Percentiles rank a stretch among this genome's conserved stretches.
These are phyloP conservation scores for Leishmania major DNA, from an alignment of 208 protist species.

Conservation along the genomic window DNA sequence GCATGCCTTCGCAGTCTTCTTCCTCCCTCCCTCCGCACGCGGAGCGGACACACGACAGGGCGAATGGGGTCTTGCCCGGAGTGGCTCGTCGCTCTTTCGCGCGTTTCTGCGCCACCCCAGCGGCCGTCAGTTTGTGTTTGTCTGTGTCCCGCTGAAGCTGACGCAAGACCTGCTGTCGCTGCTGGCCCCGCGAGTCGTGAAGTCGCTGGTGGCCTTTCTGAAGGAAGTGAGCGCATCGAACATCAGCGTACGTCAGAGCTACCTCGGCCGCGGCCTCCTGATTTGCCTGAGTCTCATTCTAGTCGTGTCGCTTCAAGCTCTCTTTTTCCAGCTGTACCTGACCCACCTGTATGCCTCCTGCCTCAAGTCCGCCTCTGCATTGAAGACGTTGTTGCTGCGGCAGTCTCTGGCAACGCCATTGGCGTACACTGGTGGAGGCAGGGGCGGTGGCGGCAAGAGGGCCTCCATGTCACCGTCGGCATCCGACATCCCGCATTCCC, in stretches of 20 bases:
- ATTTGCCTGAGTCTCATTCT: conserved; percentile 50
- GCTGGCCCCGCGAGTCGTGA: conserved; percentile 47
- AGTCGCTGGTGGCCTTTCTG: conserved; percentile 55
- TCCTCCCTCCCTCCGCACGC: conserved; percentile 30
- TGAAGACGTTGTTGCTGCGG: conserved; percentile 66
- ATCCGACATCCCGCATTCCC: conserved; percentile 9
- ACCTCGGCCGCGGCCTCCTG: conserved; percentile 44
- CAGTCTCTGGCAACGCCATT: conserved; percentile 51
- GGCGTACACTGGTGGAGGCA: conserved; percentile 29
- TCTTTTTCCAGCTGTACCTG: conserved; percentile 76
- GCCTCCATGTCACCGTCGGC: neutral
- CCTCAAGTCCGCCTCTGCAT: conserved; percentile 53
- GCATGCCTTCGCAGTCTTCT: conserved; percentile 46
- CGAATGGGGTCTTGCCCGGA: neutral
- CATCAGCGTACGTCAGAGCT: conserved; percentile 18
- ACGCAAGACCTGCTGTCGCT: conserved; percentile 55
- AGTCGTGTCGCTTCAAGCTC: conserved; percentile 48
- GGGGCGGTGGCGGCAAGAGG: neutral
- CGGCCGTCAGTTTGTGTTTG: conserved; percentile 61
- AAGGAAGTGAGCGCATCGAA: conserved; percentile 42
- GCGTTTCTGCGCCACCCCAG: conserved; percentile 66
- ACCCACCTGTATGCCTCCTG: conserved; percentile 59
- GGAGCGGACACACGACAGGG: neutral
- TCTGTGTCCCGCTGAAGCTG: conserved; percentile 71
- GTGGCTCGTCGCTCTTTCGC: conserved; percentile 45